phyloP scores from a whole-genome alignment of 1,284 basidiomycete species.

The Sanghuangporus weigelae region DNA sequence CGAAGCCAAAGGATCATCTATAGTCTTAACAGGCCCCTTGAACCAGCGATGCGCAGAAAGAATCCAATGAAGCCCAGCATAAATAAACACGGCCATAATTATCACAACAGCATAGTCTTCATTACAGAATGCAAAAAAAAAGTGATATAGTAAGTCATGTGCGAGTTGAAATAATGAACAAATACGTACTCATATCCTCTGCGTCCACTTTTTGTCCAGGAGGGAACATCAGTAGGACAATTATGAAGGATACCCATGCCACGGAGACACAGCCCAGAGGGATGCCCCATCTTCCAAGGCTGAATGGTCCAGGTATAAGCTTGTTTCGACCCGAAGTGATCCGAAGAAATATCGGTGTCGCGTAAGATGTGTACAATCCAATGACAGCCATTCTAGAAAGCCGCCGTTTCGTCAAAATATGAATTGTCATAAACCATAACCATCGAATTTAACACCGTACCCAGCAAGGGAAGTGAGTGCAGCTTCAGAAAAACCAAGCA shows the following conservation, averaged over 20 bases:
- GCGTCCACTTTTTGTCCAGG: conserved; percentile 36
- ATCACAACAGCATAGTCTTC: conserved; percentile 65
- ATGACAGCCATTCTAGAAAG: conserved; percentile 57
- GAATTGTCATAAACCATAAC: conserved; percentile 19
- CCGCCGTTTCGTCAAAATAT: background rate
- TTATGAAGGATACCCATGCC: conserved; percentile 60
- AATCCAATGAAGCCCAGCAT: conserved; percentile 58
- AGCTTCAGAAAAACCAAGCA: conserved; percentile 60
- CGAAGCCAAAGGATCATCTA: conserved; percentile 29
- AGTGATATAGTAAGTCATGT: background rate
- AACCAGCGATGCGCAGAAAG: conserved; percentile 68
- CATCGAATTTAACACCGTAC: conserved; percentile 27
- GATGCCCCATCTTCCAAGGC: conserved; percentile 53
- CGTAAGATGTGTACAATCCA: conserved; percentile 64
- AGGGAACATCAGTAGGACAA: conserved; percentile 58
- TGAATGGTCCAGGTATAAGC: conserved; percentile 54
- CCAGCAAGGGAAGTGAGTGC: conserved; percentile 63
- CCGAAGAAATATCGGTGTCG: conserved; percentile 61
- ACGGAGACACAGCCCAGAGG: conserved; percentile 57
- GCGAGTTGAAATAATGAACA: conserved; percentile 12
- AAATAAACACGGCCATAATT: conserved; percentile 57
- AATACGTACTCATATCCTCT: conserved; percentile 48
- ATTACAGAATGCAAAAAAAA: background rate
- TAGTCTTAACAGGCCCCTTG: conserved; percentile 54
- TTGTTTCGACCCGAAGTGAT: conserved; percentile 60